Conservation (phyloP, 345 rosid genomes). For the Eucalyptus grandis region DNA sequence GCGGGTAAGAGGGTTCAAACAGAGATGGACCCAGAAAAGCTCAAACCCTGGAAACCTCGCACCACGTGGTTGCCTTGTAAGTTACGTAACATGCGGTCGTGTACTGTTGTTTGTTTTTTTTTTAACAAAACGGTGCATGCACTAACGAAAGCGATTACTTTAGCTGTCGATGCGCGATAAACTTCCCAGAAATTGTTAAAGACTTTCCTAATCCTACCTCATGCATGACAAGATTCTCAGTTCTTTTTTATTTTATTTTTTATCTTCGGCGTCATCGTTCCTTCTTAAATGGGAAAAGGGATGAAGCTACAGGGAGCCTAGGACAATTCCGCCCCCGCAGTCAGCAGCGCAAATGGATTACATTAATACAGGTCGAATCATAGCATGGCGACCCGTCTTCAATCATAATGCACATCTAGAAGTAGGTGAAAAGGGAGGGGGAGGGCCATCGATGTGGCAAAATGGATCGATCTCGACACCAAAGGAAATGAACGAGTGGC, state of each 20-base stretch:
- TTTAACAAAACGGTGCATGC: neutral
- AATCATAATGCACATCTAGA: neutral
- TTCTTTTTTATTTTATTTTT: neutral
- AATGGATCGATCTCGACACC: neutral
- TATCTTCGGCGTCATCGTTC: neutral
- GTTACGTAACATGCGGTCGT: neutral
- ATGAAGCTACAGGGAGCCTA: neutral
- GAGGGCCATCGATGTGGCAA: neutral
- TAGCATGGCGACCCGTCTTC: neutral
- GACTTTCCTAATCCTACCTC: neutral
- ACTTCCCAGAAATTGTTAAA: neutral
- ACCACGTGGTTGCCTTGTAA: neutral
- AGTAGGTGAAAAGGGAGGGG: neutral
- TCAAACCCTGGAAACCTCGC: neutral
- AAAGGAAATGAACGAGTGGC: neutral
- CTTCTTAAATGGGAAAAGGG: neutral
- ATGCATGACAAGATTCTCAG: neutral
- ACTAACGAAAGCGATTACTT: neutral
- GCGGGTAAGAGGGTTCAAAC: neutral
- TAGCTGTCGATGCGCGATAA: neutral
- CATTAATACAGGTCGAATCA: neutral
- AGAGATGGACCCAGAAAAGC: neutral
- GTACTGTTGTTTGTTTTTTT: neutral
- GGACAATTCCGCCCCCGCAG: neutral
- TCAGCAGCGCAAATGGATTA: neutral